phyloP scores from a whole-genome alignment of 441 rosid species.

The Adansonia grandidieri region DNA sequence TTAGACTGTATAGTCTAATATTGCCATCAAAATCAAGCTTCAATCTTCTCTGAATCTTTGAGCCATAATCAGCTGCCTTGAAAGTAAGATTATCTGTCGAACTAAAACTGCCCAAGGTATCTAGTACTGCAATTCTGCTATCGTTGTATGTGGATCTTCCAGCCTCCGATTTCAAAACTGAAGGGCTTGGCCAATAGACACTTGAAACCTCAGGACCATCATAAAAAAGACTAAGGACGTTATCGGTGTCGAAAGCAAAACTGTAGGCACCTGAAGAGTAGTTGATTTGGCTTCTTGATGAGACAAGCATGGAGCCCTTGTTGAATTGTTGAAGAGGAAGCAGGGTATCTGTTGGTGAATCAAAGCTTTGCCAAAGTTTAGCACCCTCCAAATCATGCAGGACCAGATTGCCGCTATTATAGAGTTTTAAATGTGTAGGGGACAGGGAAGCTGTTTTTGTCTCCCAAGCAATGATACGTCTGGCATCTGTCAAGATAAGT shows the following conservation, averaged over 20 bases:
- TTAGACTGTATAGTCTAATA: not conserved
- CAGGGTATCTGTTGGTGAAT: not conserved
- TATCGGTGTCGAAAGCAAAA: not conserved
- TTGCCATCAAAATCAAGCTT: slow-evolving; percentile 1
- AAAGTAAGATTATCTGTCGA: not conserved
- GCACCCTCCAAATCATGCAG: not conserved
- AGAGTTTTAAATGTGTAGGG: not conserved
- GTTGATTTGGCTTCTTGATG: not conserved
- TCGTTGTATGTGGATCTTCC: not conserved
- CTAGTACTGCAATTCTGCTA: not conserved
- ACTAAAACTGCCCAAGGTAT: not conserved
- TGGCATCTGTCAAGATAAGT: slow-evolving; percentile 23
- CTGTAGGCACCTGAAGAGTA: not conserved
- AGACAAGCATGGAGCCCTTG: not conserved
- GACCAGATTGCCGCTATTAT: not conserved
- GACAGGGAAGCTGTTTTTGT: not conserved
- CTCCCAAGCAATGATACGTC: not conserved
- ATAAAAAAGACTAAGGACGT: not conserved
- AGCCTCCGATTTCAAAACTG: not conserved
- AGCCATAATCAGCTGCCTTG: not conserved
- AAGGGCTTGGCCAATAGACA: slow-evolving; percentile 1
- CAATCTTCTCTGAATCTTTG: slow-evolving; percentile 4
- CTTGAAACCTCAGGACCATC: not conserved
- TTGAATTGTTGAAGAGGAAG: slow-evolving; percentile 11
- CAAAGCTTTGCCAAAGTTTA: not conserved